phyloP scores from a whole-genome alignment of 2,329 filamentous ascomycete species.

The Colletotrichum aenigma region DNA sequence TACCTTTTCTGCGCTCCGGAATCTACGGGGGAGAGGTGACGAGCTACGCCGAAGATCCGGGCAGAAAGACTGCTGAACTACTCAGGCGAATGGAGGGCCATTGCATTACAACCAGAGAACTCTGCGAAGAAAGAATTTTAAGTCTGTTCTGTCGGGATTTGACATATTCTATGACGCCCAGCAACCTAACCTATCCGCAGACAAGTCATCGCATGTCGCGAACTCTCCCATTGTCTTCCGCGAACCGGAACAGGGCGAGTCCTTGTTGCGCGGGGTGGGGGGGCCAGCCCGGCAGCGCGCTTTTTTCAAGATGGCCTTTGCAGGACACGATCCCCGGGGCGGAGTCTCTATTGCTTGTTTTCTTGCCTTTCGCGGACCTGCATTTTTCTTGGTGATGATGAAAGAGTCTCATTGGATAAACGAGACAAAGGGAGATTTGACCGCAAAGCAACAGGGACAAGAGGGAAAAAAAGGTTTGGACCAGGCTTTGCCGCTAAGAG shows the following conservation, averaged over 20 bases:
- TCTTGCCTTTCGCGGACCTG: neutral
- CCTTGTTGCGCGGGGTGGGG: neutral
- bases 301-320: neutral
- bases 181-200: neutral
- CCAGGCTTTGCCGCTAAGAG: neutral
- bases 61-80: neutral
- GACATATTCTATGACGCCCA: neutral
- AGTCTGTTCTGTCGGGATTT: conserved; percentile 2
- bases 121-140: neutral
- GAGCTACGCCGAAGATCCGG: neutral
- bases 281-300: neutral
- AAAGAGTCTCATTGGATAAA: neutral
- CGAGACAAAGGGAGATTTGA: neutral
- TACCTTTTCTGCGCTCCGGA: neutral
- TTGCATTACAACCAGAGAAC: neutral
- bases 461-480: neutral
- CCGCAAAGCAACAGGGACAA: neutral
- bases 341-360: neutral
- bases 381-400: neutral
- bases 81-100: neutral
- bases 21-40: neutral
- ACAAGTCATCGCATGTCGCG: conserved; percentile 21
- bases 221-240: conserved; percentile 16
- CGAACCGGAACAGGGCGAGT: conserved; percentile 11
- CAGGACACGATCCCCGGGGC: conserved; percentile 4